Evolutionary conservation across 176 grass and related monocot genomes (phyloP), one percentile per base, ranked within the genome.

Genomic region (Coix lacrymajobi): DNA sequence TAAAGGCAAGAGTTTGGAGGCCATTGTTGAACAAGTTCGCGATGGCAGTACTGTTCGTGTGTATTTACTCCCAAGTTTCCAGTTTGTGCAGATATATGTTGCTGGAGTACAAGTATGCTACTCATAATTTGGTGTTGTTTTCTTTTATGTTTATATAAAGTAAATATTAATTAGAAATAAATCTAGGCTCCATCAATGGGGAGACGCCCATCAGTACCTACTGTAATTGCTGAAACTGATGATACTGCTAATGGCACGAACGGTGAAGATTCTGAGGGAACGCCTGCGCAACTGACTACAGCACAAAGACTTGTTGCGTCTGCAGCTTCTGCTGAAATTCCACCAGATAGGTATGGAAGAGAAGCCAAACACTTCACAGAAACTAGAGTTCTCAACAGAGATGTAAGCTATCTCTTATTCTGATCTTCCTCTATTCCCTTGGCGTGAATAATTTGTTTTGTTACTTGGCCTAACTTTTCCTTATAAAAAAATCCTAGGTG

Each of bases 301-400:
- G 96, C 96, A 24, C 96, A 99, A 72, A 92, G 93, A 75, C 91
- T 99, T 71, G 87, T 81, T 78, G 87, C 93, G 39, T 96, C 93
- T 58, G 32, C 92, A 52, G 72, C 79, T 71, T 45, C 69, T 80
- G 80, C 87, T 43, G 93, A 96, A 86, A 75, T 93, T 80, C 89
- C 91, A 82, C 89, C 97, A 39, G 97, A 99, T 80, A 88, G 85
- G 78, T 94, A 87, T 93, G 97, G 89, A 73, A 86, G 93, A 80
- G 91, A 99, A 80, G 97, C 97, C 60, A 99, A 96, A 60, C 96
- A 99, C 70, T 96, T 93, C 71, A 94, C 96, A 75, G 96, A 99
- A 81, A 87, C 75, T 67, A 91, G 93, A 11, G 87, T 99, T 83
- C 89, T 99, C 41, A 94, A 92, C 69, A 91, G 93, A 93, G 96